phyloP scores from a whole-genome alignment of 2,329 filamentous ascomycete genomes.

The Nothophaeocryptopus gaeumannii region DNA sequence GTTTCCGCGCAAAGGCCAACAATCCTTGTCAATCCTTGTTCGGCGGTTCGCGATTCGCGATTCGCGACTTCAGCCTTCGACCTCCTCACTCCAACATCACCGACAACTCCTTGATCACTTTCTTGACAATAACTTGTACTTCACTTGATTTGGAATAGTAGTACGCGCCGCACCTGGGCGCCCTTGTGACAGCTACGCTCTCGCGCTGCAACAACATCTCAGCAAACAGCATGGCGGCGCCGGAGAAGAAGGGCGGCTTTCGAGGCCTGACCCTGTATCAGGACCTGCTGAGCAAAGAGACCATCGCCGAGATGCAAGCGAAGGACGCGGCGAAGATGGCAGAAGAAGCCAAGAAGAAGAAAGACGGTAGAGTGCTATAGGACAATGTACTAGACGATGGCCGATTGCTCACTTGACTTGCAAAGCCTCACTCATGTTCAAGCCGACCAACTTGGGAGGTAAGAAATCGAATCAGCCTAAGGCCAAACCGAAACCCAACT shows the following conservation, averaged over 20 bases:
- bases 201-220: not conserved
- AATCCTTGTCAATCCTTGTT: too few relatives aligned
- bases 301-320: slow-evolving; percentile 60
- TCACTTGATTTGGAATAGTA: too few relatives aligned
- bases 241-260: slow-evolving; percentile 25
- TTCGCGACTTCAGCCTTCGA: too few relatives aligned
- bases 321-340: slow-evolving; percentile 49
- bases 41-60: too few relatives aligned
- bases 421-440: slow-evolving; percentile 72
- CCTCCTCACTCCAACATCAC: too few relatives aligned
- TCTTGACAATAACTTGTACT: too few relatives aligned
- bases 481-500: slow-evolving; percentile 62
- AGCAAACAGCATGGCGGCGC: slow-evolving; percentile 20
- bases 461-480: slow-evolving; percentile 50
- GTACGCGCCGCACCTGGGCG: too few relatives aligned
- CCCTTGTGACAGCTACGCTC: too few relatives aligned
- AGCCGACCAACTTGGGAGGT: slow-evolving; percentile 65
- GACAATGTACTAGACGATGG: slow-evolving; percentile 32
- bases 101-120: too few relatives aligned
- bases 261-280: slow-evolving; percentile 57
- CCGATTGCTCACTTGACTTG: slow-evolving; percentile 49
- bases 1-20: too few relatives aligned
- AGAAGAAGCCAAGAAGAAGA: slow-evolving; percentile 54
- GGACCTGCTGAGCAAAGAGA: slow-evolving; percentile 67
- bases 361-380: slow-evolving; percentile 57